These are phyloP conservation scores for Sporothrix luriei DNA, from an alignment of 2,329 filamentous ascomycete genomes.

Conservation along the genomic window DNA sequence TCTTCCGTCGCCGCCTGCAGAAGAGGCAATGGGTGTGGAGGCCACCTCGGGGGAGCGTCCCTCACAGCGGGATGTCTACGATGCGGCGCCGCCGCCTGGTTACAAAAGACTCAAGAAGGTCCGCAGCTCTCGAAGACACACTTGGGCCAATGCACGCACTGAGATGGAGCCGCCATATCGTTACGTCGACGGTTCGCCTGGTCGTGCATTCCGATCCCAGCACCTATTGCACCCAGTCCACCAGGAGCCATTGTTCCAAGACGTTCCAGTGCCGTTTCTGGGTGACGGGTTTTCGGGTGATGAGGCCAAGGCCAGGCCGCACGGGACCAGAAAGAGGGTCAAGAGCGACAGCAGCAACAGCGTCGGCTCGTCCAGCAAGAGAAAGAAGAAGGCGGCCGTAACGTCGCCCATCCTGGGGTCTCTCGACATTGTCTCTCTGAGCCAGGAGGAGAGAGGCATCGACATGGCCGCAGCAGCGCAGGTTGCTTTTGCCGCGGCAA, in stretches of 20 bases:
- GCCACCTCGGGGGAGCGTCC: neutral
- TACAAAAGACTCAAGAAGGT: conserved; percentile 34
- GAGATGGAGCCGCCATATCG: too few relatives aligned
- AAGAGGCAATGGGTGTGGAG: neutral
- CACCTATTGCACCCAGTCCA: neutral
- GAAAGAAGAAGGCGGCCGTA: conserved; percentile 3
- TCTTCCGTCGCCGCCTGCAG: neutral
- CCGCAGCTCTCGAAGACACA: neutral
- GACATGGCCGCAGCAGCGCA: neutral
- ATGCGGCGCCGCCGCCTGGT: conserved; percentile 30
- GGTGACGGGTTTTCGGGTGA: conserved; percentile 36
- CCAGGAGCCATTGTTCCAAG: neutral
- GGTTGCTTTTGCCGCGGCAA: neutral
- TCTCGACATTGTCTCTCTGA: conserved; percentile 31
- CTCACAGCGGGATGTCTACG: conserved; percentile 28
- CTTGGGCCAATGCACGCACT: neutral
- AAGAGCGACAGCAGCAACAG: conserved; percentile 18
- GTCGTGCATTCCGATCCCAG: neutral
- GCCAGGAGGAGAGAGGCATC: conserved; percentile 18
- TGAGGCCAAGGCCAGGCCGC: conserved; percentile 27
- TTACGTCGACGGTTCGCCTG: neutral
- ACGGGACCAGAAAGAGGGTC: neutral
- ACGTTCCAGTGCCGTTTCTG: neutral
- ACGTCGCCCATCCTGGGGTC: conserved; percentile 30
- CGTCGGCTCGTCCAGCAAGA: conserved; percentile 19